These are phyloP conservation scores for Penicillium sp. DNA, from an alignment of 2,329 filamentous ascomycete species.

Conservation along the genomic window DNA sequence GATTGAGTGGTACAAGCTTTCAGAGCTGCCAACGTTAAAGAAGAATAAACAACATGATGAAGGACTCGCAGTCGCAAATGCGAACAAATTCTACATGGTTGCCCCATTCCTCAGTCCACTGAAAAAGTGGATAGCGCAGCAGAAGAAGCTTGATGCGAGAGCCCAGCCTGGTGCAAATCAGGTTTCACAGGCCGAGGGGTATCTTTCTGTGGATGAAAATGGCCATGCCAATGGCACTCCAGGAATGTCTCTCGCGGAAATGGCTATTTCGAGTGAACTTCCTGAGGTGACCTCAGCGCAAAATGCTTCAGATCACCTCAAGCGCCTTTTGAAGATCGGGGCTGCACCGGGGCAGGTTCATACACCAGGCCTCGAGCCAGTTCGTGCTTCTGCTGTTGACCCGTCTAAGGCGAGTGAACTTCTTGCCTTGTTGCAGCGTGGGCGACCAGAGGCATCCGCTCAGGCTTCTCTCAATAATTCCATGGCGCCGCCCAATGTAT, in stretches of 20 bases:
- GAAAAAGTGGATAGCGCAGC: conserved; percentile 85
- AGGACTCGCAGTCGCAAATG: conserved; percentile 57
- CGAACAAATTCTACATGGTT: conserved; percentile 97
- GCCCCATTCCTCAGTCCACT: conserved; percentile 83
- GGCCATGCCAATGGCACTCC: conserved; percentile 18
- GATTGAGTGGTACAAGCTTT: conserved; percentile 90
- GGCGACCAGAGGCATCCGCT: conserved; percentile 30
- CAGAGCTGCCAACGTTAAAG: conserved; percentile 78
- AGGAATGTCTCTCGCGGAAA: conserved; percentile 20
- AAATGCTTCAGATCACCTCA: conserved; percentile 53
- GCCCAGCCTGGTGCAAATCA: conserved; percentile 45
- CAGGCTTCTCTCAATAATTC: conserved; percentile 40
- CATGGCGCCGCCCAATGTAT: conserved; percentile 57
- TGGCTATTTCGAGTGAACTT: conserved; percentile 38
- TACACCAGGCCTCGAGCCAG: conserved; percentile 11
- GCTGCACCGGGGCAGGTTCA: conserved; percentile 11
- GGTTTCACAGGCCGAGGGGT: conserved; percentile 46
- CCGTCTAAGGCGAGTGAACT: conserved; percentile 52
- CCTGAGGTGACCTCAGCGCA: conserved; percentile 40
- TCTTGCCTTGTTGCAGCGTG: conserved; percentile 54
- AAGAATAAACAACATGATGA: conserved; percentile 68
- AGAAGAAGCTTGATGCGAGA: conserved; percentile 68
- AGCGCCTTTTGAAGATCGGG: conserved; percentile 47
- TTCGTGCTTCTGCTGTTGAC: conserved; percentile 28
- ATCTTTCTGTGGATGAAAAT: conserved; percentile 61